phyloP scores from a whole-genome alignment of 1,284 basidiomycete species.

The Leccinum subrobustum region DNA sequence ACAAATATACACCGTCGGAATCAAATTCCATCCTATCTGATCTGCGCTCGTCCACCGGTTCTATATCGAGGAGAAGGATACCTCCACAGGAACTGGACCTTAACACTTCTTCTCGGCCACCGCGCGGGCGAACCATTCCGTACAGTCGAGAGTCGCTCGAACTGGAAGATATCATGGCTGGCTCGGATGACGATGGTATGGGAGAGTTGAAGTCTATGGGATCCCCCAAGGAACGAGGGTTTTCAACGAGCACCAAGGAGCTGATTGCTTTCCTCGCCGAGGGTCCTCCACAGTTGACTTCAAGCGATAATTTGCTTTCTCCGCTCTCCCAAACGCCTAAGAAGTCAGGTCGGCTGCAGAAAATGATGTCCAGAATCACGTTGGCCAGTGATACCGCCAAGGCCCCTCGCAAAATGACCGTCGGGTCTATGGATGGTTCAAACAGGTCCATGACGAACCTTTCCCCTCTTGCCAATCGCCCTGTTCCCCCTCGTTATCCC shows the following conservation, averaged over 20 bases:
- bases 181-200: conserved; percentile 49
- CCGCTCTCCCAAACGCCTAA: conserved; percentile 45
- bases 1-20: conserved; percentile 27
- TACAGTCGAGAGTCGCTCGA: conserved; percentile 67
- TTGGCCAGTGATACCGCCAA: conserved; percentile 43
- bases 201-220: conserved; percentile 24
- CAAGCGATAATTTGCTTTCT: conserved; percentile 36
- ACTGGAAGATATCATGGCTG: conserved; percentile 70
- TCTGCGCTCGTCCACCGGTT: conserved; percentile 33
- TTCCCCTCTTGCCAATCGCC: conserved; percentile 51
- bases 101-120: conserved; percentile 35
- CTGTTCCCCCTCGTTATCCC: conserved; percentile 51
- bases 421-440: conserved; percentile 24
- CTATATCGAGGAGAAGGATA: conserved; percentile 20
- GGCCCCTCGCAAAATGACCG: conserved; percentile 30
- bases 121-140: conserved; percentile 49
- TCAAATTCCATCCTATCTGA: conserved; percentile 22
- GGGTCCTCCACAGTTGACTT: conserved; percentile 30
- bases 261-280: conserved; percentile 48
- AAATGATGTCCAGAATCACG: conserved; percentile 76
- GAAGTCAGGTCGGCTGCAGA: conserved; percentile 62
- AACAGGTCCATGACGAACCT: conserved; percentile 42
- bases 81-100: conserved; percentile 30
- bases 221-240: conserved; percentile 34
- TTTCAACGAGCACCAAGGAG: conserved; percentile 54